phyloP scores from a whole-genome alignment of 306 rosid genomes.

The Phaseolus lunatus region DNA sequence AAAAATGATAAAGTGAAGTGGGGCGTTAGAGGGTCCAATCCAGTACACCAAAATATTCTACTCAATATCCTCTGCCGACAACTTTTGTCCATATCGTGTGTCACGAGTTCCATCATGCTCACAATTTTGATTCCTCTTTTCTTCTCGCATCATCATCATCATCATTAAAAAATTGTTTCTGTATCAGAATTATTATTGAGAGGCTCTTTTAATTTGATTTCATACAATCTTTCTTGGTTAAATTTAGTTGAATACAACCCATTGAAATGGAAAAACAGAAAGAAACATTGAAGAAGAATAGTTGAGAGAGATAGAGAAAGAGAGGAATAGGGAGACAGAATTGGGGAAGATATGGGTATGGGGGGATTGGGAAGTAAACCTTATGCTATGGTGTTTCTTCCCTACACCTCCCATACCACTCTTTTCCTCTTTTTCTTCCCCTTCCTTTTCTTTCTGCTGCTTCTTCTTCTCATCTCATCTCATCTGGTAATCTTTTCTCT shows the following conservation, averaged over 20 bases:
- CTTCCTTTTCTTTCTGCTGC: not conserved
- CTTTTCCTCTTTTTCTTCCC: slow-evolving; percentile 36
- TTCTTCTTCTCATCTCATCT: not conserved
- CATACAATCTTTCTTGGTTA: not conserved
- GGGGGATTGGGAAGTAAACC: slow-evolving; percentile 35
- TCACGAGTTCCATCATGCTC: not conserved
- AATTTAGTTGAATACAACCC: not conserved
- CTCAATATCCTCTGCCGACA: not conserved
- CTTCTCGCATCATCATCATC: not conserved
- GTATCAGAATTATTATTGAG: not conserved
- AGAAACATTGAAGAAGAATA: not conserved
- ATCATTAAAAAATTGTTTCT: too few species aligned
- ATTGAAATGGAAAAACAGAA: not conserved
- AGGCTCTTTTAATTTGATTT: not conserved
- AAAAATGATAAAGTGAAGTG: too few species aligned
- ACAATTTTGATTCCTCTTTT: not conserved
- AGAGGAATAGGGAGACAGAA: slow-evolving; percentile 30
- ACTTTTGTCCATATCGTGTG: not conserved
- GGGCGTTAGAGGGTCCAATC: not conserved
- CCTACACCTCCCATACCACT: slow-evolving; percentile 48
- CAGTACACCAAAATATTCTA: not conserved
- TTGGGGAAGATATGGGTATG: slow-evolving; percentile 42
- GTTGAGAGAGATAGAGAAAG: not conserved
- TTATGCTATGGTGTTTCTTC: not conserved
- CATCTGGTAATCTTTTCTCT: not conserved